Conservation (phyloP, 306 rosid genomes). For the Inga oerstediana region DNA sequence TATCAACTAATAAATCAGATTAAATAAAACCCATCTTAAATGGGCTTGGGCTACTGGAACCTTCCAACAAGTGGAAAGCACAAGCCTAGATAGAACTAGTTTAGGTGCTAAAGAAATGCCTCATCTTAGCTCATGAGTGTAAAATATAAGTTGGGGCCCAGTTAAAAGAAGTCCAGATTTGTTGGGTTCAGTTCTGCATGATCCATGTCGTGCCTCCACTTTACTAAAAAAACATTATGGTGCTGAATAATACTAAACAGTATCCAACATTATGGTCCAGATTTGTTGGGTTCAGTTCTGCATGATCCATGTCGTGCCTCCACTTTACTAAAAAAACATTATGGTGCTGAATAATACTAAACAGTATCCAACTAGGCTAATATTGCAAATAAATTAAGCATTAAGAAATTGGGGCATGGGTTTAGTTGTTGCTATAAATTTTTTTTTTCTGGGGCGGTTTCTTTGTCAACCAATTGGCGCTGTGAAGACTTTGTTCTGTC, state of each 20-base stretch:
- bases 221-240: neutral
- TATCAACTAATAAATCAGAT: neutral
- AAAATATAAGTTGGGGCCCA: neutral
- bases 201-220: slow-evolving; percentile 2
- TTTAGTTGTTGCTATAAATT: slow-evolving; percentile 2
- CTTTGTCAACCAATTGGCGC: slow-evolving; percentile 4
- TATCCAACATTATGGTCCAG: neutral
- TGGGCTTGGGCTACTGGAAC: neutral
- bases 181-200: slow-evolving; percentile 7
- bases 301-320: slow-evolving; percentile 8
- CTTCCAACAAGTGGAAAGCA: neutral
- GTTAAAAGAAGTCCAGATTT: slow-evolving; percentile 3
- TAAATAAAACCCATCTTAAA: neutral
- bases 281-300: slow-evolving; percentile 7
- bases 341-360: neutral
- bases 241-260: neutral
- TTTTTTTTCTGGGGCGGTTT: neutral
- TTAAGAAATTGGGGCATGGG: slow-evolving; percentile 8
- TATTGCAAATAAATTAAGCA: slow-evolving; percentile 3
- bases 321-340: neutral
- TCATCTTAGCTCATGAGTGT: slow-evolving; percentile 3
- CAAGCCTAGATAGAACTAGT: slow-evolving; percentile 1
- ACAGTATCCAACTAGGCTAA: neutral
- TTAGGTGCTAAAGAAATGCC: slow-evolving; percentile 9
- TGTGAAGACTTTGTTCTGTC: neutral